phyloP scores from a whole-genome alignment of 2,329 filamentous ascomycete species.

The Dactylellina cionopaga region DNA sequence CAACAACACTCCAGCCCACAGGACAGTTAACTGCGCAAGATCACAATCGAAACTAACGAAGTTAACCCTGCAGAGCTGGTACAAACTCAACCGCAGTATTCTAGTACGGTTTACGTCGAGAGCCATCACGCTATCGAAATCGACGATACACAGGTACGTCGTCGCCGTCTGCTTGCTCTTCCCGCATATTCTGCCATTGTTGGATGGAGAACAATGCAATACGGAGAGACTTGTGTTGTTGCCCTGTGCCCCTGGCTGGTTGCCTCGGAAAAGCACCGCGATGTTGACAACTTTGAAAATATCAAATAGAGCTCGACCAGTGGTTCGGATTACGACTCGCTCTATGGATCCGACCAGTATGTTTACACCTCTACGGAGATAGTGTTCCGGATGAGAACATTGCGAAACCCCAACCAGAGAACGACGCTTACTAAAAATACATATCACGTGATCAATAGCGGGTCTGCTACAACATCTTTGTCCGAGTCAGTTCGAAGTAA shows the following conservation, averaged over 20 bases:
- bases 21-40: too few species aligned
- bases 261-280: background rate
- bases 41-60: too few species aligned
- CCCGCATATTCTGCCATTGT: constrained; percentile 4
- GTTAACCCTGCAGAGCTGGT: too few species aligned
- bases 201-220: constrained; percentile 24
- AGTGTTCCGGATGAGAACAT: too few species aligned
- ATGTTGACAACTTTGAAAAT: background rate
- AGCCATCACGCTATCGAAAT: constrained; percentile 7
- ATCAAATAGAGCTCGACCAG: constrained; percentile 19
- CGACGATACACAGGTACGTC: constrained; percentile 23
- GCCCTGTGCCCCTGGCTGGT: constrained; percentile 23
- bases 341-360: constrained; percentile 50
- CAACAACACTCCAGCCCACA: too few species aligned
- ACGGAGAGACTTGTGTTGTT: constrained; percentile 7
- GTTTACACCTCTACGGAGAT: background rate
- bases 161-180: background rate
- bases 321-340: constrained; percentile 40
- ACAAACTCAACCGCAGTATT: too few species aligned
- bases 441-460: constrained; percentile 37
- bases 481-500: constrained; percentile 47
- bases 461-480: constrained; percentile 46
- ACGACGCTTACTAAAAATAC: background rate
- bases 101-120: too few species aligned
- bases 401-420: too few species aligned